Base-by-base conservation (phyloP, 2,329 filamentous ascomycete species). In the Fusarium concolor region DNA sequence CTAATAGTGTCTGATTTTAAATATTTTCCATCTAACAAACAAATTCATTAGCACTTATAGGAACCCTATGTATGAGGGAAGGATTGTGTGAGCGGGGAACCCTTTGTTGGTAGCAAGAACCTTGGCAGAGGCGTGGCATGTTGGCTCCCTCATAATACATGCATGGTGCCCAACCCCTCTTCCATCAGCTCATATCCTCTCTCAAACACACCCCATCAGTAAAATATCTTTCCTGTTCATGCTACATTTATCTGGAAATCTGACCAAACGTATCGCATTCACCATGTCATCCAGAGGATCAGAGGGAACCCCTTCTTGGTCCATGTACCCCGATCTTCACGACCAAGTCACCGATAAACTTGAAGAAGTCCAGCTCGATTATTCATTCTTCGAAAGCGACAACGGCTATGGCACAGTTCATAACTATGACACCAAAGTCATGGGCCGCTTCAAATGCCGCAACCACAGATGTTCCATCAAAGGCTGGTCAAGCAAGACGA, bases 401-500 rank as follows among this genome's bases (percentile, higher is more conserved):
- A 61, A 69, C 28, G 55, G 71, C 0, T 8, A 51, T 5, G n/a
- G 26, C 3, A 57, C n/a, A 18, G 58, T 60, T 6, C 44, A 76
- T 10, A 10, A 54, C 8, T 71, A 77, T 45, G 69, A 73, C 11
- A 78, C 75, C 22, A 57, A 71, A 35, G 62, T 80, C 18, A 79
- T 76, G 75, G 79, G 78, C 1, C 46, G 42, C 3, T 81, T 81
- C 56, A 10, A 6, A 10, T 81, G 79, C 65, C 29, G 37, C 28
- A 78, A 78, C 44, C 22, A 39, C 0, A 46, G 14, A 1, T 80
- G 77, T 47, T 18, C 18, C 11, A 56, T 43, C 0, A 24, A 28
- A 0, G 62, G 59, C 17, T 80, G 79, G 80, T 41, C 45, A 3
- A 82, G 79, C 73, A 76, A 67, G 57, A 65, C 38, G 29, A 76